Base-by-base conservation (phyloP, 176 grass and related monocot genomes). In the Carex myosuroides region DNA sequence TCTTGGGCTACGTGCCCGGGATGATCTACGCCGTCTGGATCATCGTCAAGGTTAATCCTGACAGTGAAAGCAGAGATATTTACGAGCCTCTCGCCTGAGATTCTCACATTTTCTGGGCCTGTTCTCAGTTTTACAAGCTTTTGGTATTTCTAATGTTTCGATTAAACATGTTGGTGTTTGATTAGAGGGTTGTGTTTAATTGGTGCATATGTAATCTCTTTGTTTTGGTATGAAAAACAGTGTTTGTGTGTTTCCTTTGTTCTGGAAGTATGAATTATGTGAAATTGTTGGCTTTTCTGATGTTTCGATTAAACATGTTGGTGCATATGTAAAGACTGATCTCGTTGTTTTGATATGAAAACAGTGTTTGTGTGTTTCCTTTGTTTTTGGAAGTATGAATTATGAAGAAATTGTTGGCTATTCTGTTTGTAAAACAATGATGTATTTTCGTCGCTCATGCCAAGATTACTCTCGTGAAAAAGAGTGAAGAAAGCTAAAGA, bases 1-100 rank as follows among this genome's bases (percentile, higher is more conserved):
- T 94, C 79, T 78, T 94, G 55, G 92, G 92, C 64, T 91, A 89
- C 50, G 2, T 94, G 60, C 92, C 92, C 46, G 92, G 92, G 60
- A 94, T 94, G 71, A 86, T 94, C 87, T 94, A 94, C 3, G 92
- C 89, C 0, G 60, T 94, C 26, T 94, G 87, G 9, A 78, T 94
- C 20, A 89, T 94, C 55, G 84, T 94, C 33, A 81, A 89, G 16
- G 70, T 91, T 3, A 42, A 85, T 75, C 26, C 86, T 3, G 82
- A 89, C 3, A 58, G 60, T 1, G 6, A 72, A 7, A 53, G 67
- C 14, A 85, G 89, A 59, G 91, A 91, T 3, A 85, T 62, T 4
- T 94, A 94, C 70, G 54, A 80, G 11, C 30, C 64, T 37, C 78
- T 91, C 20, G 89, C 89, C 18, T 94, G 80, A 83, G 80, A 64